Evolutionary conservation across 306 rosid genomes (phyloP).

Genomic region (Dicorynia guianensis): DNA sequence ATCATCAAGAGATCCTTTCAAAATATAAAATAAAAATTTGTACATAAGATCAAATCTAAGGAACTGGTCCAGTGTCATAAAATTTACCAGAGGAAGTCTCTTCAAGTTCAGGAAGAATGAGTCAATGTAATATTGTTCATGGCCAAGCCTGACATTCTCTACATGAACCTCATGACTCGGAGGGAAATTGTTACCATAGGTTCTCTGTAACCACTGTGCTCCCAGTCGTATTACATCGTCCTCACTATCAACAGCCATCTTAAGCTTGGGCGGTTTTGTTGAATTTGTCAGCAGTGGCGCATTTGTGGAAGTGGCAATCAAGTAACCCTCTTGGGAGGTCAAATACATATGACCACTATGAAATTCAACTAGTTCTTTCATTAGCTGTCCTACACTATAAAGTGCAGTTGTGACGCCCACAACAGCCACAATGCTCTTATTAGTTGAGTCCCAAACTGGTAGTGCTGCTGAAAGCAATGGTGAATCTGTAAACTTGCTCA

Average conservation of each 20-base stretch:
- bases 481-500: conserved; percentile 92
- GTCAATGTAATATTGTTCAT: conserved; percentile 81
- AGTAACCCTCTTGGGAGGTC: conserved; percentile 88
- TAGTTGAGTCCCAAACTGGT: conserved; percentile 87
- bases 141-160: conserved; percentile 82
- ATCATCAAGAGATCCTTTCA: background rate
- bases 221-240: conserved; percentile 68
- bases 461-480: conserved; percentile 98
- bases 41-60: background rate
- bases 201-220: conserved; percentile 75
- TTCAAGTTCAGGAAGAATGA: conserved; percentile 86
- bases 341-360: conserved; percentile 94
- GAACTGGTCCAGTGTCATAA: conserved; percentile 22
- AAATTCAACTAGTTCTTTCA: conserved; percentile 91
- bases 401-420: conserved; percentile 97
- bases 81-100: conserved; percentile 93
- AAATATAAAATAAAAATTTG: conserved; percentile 14
- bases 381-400: conserved; percentile 91
- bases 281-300: conserved; percentile 75
- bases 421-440: conserved; percentile 88
- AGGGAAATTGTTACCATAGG: conserved; percentile 75
- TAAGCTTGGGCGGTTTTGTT: conserved; percentile 69
- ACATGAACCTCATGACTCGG: conserved; percentile 83
- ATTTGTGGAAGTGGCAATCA: conserved; percentile 92
- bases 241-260: conserved; percentile 84